These are phyloP conservation scores for Juncus inflexus DNA, from an alignment of 176 grass and related monocot genomes.

Conservation along the genomic window DNA sequence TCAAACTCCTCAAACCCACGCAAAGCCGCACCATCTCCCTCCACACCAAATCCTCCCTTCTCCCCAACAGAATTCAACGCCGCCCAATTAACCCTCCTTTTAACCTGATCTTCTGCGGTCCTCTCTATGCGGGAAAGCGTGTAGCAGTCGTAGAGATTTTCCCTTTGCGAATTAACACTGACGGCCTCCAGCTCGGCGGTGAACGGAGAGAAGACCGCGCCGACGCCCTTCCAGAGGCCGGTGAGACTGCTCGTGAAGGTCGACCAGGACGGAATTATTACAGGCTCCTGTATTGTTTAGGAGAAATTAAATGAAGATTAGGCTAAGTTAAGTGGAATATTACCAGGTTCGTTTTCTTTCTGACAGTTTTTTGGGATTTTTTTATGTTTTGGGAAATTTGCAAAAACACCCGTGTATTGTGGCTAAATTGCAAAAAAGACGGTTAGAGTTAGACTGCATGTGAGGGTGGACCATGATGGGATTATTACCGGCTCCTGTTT, in stretches of 20 bases:
- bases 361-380: background rate
- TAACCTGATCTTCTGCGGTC: slow-evolving; percentile 36
- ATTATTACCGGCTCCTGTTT: slow-evolving; percentile 85
- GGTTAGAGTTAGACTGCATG: slow-evolving; percentile 72
- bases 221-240: slow-evolving; percentile 92
- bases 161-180: slow-evolving; percentile 69
- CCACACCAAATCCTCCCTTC: slow-evolving; percentile 28
- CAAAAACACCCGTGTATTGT: no score
- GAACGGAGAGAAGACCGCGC: slow-evolving; percentile 74
- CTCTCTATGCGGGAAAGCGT: slow-evolving; percentile 72
- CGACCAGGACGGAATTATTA: slow-evolving; percentile 83
- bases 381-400: no score
- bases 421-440: slow-evolving; percentile 34
- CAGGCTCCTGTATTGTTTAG: slow-evolving; percentile 57
- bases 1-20: slow-evolving; percentile 70
- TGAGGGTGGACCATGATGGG: slow-evolving; percentile 87
- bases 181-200: slow-evolving; percentile 93
- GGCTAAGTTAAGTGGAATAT: background rate
- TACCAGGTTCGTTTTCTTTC: background rate
- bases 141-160: slow-evolving; percentile 93
- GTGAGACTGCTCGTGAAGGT: slow-evolving; percentile 87
- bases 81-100: slow-evolving; percentile 72
- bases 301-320: background rate
- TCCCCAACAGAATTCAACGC: slow-evolving; percentile 69
- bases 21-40: slow-evolving; percentile 30